Evolutionary conservation across 345 rosid species (phyloP).

Genomic region (Draba incana): DNA sequence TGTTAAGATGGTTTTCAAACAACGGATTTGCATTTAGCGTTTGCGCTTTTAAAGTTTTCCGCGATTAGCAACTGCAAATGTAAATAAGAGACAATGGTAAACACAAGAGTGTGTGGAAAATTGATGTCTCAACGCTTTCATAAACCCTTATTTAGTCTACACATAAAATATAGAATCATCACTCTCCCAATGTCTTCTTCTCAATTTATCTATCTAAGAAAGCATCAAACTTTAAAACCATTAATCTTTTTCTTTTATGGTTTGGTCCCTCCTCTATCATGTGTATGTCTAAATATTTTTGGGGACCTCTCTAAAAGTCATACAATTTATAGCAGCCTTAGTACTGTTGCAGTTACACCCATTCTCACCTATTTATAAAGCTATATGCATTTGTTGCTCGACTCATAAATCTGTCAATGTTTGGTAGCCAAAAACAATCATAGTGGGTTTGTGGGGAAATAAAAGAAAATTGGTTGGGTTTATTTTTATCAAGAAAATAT

Average conservation of each 20-base stretch:
- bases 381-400: conserved; percentile 28
- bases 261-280: conserved; percentile 30
- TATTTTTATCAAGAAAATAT: background rate
- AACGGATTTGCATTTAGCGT: background rate
- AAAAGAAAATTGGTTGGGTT: conserved; percentile 18
- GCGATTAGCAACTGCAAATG: conserved; percentile 10
- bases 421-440: conserved; percentile 20
- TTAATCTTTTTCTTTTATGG: conserved; percentile 2
- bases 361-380: conserved; percentile 28
- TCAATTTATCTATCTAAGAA: conserved; percentile 1
- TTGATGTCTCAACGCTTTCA: background rate
- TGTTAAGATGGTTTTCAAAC: too few species aligned
- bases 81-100: background rate
- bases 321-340: conserved; percentile 36
- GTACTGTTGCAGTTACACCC: conserved; percentile 40
- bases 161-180: conserved; percentile 15
- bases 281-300: conserved; percentile 7
- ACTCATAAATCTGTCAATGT: conserved; percentile 27
- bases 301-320: conserved; percentile 40
- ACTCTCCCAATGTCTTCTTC: conserved; percentile 10
- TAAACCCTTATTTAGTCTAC: background rate
- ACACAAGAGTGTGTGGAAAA: too few species aligned
- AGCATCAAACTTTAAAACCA: conserved; percentile 21
- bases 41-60: background rate
- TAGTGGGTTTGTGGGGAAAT: background rate